Percentiles rank a stretch among this genome's conserved stretches.
phyloP scores from a whole-genome alignment of 2,329 filamentous ascomycete genomes.

The Dryadomyces sulphureus region DNA sequence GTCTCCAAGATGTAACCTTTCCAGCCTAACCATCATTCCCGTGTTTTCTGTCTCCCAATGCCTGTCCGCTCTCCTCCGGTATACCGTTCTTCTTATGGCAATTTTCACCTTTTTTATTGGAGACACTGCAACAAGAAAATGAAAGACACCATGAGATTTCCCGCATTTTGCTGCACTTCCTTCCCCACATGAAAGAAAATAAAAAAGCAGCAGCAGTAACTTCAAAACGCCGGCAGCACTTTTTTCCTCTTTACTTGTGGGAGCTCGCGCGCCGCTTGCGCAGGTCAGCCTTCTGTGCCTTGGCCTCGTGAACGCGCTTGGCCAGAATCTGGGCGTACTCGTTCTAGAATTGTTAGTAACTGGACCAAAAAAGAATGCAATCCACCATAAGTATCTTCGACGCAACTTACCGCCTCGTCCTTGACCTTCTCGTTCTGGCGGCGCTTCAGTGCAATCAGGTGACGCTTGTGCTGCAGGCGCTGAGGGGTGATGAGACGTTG shows the following conservation, averaged over 20 bases:
- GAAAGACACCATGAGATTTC: conserved; percentile 3
- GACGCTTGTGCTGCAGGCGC: conserved; percentile 99
- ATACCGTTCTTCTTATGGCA: background rate
- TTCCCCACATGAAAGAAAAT: background rate
- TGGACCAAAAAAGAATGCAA: background rate
- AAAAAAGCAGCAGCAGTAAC: background rate
- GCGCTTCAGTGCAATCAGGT: conserved; percentile 95
- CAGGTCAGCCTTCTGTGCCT: conserved; percentile 81
- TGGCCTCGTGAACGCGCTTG: conserved; percentile 94
- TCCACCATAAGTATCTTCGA: conserved; percentile 1
- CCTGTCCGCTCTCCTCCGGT: background rate
- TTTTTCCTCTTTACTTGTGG: conserved; percentile 50
- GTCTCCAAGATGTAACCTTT: background rate
- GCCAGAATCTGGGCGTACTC: conserved; percentile 94
- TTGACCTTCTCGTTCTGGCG: conserved; percentile 93
- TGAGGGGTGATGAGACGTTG: conserved; percentile 98
- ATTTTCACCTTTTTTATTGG: conserved; percentile 1
- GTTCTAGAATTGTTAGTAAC: conserved; percentile 46
- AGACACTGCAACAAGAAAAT: conserved; percentile 4
- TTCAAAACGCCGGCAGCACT: conserved; percentile 14
- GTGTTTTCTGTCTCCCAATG: background rate
- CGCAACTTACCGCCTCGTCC: conserved; percentile 93
- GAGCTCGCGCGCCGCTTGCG: conserved; percentile 96
- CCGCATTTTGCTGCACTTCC: conserved; percentile 1
- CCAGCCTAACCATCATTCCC: background rate